Conservation (phyloP, 768 basidiomycete genomes). For the Rhizopogon roseolus region DNA sequence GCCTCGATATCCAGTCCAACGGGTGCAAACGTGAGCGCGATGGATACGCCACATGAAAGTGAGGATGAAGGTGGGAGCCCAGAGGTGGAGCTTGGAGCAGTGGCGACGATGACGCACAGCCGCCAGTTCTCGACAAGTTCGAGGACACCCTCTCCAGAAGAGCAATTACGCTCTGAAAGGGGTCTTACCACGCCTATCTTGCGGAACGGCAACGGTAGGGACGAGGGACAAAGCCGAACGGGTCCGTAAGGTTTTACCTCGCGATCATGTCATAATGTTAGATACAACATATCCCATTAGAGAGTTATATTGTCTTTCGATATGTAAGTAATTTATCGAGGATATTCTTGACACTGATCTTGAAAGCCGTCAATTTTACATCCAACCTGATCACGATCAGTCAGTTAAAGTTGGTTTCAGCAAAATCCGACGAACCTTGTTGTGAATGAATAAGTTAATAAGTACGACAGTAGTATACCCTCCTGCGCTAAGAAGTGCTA, state of each 20-base stretch:
- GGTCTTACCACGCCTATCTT: constrained; percentile 62
- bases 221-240: constrained; percentile 11
- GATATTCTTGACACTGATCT: background rate
- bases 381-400: background rate
- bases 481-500: too few species aligned
- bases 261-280: background rate
- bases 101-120: constrained; percentile 7
- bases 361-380: background rate
- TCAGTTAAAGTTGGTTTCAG: too few species aligned
- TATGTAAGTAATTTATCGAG: background rate
- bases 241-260: background rate
- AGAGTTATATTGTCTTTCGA: background rate
- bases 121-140: constrained; percentile 5
- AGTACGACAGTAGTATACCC: too few species aligned
- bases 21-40: constrained; percentile 15
- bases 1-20: constrained; percentile 23
- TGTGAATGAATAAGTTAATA: too few species aligned
- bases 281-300: background rate
- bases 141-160: constrained; percentile 26
- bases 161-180: constrained; percentile 56
- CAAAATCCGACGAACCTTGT: too few species aligned
- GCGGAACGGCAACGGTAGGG: constrained; percentile 38
- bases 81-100: constrained; percentile 40
- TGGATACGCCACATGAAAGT: constrained; percentile 30
- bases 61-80: constrained; percentile 38